Conservation (phyloP, 371 early-diverging fungal species). For the Apophysomyces ossiformis region DNA sequence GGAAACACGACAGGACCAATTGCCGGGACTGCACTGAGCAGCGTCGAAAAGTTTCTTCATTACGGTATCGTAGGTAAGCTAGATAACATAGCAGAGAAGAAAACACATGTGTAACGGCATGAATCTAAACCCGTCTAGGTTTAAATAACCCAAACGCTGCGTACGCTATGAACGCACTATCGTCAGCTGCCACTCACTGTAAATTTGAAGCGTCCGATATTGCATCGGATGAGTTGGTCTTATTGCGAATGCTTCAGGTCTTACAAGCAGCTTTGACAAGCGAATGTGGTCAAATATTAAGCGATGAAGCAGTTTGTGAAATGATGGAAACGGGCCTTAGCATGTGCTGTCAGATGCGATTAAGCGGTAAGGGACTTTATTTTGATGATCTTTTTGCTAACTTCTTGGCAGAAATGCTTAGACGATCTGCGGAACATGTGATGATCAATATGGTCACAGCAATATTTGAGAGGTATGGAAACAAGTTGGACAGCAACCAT, state of each 20-base stretch:
- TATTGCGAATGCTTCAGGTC: slow-evolving; percentile 87
- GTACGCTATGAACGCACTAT: slow-evolving; percentile 72
- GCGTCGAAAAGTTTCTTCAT: slow-evolving; percentile 87
- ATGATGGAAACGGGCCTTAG: slow-evolving; percentile 96
- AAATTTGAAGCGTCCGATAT: slow-evolving; percentile 95
- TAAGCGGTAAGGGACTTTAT: slow-evolving; percentile 71
- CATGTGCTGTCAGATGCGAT: slow-evolving; percentile 93
- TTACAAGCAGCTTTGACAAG: slow-evolving; percentile 73
- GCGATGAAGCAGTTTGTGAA: slow-evolving; percentile 93
- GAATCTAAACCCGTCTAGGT: slow-evolving; percentile 41
- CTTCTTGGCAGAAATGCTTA: slow-evolving; percentile 66
- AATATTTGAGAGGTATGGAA: slow-evolving; percentile 68
- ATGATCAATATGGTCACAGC: slow-evolving; percentile 75
- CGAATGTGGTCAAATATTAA: slow-evolving; percentile 69
- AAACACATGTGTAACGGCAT: neutral
- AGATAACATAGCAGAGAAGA: neutral
- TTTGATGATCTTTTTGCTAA: neutral
- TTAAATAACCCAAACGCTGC: slow-evolving; percentile 70
- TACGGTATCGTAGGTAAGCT: slow-evolving; percentile 83
- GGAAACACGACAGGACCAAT: slow-evolving; percentile 96
- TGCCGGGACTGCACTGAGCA: slow-evolving; percentile 86
- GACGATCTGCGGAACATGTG: slow-evolving; percentile 82
- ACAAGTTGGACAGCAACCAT: neutral
- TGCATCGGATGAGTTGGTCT: slow-evolving; percentile 91
- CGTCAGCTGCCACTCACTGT: slow-evolving; percentile 89